Conservation (phyloP, 306 rosid genomes). For the Senna tora region DNA sequence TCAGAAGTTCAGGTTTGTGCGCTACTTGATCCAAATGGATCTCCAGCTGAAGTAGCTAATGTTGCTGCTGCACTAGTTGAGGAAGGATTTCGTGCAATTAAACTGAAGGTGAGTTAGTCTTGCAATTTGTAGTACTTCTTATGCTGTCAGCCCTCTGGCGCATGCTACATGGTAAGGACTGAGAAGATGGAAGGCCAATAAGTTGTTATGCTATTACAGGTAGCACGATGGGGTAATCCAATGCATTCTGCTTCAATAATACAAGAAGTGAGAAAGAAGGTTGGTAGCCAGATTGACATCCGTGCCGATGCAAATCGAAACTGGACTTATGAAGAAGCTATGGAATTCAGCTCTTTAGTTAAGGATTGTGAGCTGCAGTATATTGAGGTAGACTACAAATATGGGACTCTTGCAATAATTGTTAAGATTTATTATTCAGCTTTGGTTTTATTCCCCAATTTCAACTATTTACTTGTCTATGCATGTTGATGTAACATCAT, state of each 20-base stretch:
- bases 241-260: constrained; percentile 68
- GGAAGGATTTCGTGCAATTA: constrained; percentile 89
- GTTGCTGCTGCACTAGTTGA: constrained; percentile 63
- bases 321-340: constrained; percentile 92
- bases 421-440: constrained; percentile 3
- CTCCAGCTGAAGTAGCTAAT: constrained; percentile 76
- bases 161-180: constrained; percentile 26
- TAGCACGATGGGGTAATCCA: constrained; percentile 75
- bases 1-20: constrained; percentile 75
- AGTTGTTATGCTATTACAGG: constrained; percentile 52
- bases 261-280: constrained; percentile 77
- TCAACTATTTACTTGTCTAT: not conserved
- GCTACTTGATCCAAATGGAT: constrained; percentile 68
- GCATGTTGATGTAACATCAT: constrained; percentile 14
- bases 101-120: constrained; percentile 67
- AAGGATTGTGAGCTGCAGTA: constrained; percentile 82
- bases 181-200: constrained; percentile 27
- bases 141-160: constrained; percentile 27
- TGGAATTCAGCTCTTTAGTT: constrained; percentile 72
- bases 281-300: constrained; percentile 68
- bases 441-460: not conserved
- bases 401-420: constrained; percentile 4
- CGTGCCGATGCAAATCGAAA: constrained; percentile 90
- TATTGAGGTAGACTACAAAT: constrained; percentile 68
- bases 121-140: constrained; percentile 22